Conservation (phyloP, 306 rosid species). For the Rosa multiflora region DNA sequence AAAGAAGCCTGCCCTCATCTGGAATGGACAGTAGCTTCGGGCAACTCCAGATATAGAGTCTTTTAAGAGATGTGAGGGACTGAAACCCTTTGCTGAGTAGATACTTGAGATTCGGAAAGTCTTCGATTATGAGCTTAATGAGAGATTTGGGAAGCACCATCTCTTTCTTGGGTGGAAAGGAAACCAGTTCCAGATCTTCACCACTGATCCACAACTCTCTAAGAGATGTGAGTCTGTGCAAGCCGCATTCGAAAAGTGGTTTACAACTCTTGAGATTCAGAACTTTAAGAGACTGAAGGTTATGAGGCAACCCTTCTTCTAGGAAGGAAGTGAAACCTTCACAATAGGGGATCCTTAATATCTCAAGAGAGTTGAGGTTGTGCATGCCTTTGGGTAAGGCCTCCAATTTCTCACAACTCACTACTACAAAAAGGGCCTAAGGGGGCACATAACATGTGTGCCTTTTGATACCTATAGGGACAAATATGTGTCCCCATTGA, state of each 20-base stretch:
- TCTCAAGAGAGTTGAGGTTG: slow-evolving; percentile 4
- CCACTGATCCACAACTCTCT: not conserved
- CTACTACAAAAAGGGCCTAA: too few species aligned
- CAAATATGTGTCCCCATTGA: too few species aligned
- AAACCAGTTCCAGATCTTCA: not conserved
- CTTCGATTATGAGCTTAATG: not conserved
- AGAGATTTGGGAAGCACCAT: not conserved
- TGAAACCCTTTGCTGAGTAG: not conserved
- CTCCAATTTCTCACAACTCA: not conserved
- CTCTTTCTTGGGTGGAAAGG: not conserved
- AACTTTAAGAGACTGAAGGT: not conserved
- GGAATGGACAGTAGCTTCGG: slow-evolving; percentile 12
- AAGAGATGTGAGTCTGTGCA: slow-evolving; percentile 2
- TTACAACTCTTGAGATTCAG: not conserved
- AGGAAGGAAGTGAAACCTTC: not conserved
- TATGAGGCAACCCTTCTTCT: slow-evolving; percentile 1
- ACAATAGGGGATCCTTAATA: not conserved
- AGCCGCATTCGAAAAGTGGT: not conserved
- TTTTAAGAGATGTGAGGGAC: not conserved
- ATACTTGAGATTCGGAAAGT: not conserved
- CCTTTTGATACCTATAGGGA: too few species aligned
- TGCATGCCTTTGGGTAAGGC: not conserved
- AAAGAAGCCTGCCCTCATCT: not conserved
- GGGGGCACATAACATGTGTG: too few species aligned
- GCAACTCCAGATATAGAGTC: not conserved